Percentiles rank a stretch among this genome's conserved stretches.
These are phyloP conservation scores for Xenoacremonium recifei DNA, from an alignment of 2,329 filamentous ascomycete species.

Conservation along the genomic window DNA sequence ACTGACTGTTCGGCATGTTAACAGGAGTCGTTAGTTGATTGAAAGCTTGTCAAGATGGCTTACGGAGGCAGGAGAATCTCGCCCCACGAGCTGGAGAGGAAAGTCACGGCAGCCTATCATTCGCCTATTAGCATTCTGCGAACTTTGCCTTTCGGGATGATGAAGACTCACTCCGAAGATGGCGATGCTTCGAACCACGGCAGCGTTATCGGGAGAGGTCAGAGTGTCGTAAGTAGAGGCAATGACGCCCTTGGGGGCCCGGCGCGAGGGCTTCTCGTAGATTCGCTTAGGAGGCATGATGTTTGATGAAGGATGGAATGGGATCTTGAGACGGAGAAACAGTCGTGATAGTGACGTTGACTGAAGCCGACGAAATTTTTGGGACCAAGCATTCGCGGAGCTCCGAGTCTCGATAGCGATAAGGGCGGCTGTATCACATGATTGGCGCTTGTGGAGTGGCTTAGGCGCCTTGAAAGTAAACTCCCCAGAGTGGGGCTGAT, in stretches of 20 bases:
- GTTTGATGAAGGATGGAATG: not conserved
- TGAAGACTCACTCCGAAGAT: conserved; percentile 62
- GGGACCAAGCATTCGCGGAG: too few species aligned
- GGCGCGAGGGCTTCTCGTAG: conserved; percentile 43
- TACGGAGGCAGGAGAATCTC: conserved; percentile 67
- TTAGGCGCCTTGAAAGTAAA: too few species aligned
- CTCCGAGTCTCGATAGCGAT: conserved; percentile 9
- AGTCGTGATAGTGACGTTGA: conserved; percentile 4
- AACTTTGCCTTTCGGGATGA: not conserved
- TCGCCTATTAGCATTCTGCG: conserved; percentile 7
- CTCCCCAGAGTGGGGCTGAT: too few species aligned
- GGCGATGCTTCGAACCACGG: conserved; percentile 65
- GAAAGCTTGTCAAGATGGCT: too few species aligned
- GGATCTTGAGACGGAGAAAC: not conserved
- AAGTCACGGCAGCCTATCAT: conserved; percentile 59
- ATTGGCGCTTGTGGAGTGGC: too few species aligned
- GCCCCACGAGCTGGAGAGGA: conserved; percentile 66
- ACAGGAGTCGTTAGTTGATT: too few species aligned
- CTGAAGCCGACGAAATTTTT: conserved; percentile 19
- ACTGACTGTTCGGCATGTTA: too few species aligned
- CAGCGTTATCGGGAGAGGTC: conserved; percentile 66
- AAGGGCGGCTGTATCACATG: conserved; percentile 25
- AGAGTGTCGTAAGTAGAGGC: conserved; percentile 59
- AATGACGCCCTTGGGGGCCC: conserved; percentile 51
- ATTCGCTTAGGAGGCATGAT: conserved; percentile 65